Evolutionary conservation across 768 basidiomycete genomes (phyloP).

Genomic region (Terana coerulea): DNA sequence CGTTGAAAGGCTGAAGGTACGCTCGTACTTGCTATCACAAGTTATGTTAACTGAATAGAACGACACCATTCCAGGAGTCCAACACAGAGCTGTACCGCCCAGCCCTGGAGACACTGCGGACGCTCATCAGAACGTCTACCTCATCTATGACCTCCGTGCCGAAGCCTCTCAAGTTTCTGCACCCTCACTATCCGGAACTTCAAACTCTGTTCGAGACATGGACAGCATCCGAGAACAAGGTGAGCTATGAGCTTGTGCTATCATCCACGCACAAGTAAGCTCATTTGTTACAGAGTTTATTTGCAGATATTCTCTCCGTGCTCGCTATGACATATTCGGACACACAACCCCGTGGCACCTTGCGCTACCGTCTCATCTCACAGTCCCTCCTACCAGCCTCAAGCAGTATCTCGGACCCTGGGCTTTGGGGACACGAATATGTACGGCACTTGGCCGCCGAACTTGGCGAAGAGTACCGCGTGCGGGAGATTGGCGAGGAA

Average conservation of each 20-base stretch:
- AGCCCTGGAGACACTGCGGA: slow-evolving; percentile 90
- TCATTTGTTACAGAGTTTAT: slow-evolving; percentile 61
- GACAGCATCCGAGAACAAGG: slow-evolving; percentile 75
- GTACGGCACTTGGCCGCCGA: slow-evolving; percentile 96
- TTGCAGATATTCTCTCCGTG: slow-evolving; percentile 96
- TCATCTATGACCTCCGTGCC: slow-evolving; percentile 99
- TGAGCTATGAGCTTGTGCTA: slow-evolving; percentile 23
- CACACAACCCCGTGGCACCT: slow-evolving; percentile 92
- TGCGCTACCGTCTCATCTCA: slow-evolving; percentile 86
- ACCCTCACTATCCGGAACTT: slow-evolving; percentile 87
- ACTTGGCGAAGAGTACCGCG: slow-evolving; percentile 86
- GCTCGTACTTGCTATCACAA: slow-evolving; percentile 16
- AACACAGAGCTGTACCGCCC: slow-evolving; percentile 82
- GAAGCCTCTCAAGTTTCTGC: slow-evolving; percentile 96
- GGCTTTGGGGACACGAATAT: slow-evolving; percentile 99
- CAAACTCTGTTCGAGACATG: slow-evolving; percentile 82
- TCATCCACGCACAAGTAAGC: slow-evolving; percentile 4
- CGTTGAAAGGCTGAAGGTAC: slow-evolving; percentile 86
- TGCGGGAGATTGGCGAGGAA: slow-evolving; percentile 56
- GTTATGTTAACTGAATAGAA: slow-evolving; percentile 9
- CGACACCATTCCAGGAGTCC: slow-evolving; percentile 72
- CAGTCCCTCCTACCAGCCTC: slow-evolving; percentile 61
- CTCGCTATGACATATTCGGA: slow-evolving; percentile 99
- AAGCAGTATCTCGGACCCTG: slow-evolving; percentile 78
- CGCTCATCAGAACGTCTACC: slow-evolving; percentile 92